These are phyloP conservation scores for Exutisphaerella laricina DNA, from an alignment of 2,329 filamentous ascomycete species.

Conservation along the genomic window DNA sequence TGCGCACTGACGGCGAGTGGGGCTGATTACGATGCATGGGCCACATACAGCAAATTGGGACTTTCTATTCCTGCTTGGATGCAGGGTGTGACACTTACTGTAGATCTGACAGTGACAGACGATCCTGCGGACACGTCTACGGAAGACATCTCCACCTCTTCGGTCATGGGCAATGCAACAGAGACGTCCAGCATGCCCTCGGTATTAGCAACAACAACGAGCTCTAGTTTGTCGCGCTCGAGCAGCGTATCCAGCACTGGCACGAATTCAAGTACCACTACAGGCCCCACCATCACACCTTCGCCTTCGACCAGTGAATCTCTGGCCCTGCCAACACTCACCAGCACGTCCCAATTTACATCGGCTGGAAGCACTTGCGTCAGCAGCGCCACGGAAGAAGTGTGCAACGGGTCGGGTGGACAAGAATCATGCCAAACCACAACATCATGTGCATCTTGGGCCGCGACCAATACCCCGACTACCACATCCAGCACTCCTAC, in stretches of 20 bases:
- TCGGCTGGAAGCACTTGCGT: constrained; percentile 2
- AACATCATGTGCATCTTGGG: constrained; percentile 4
- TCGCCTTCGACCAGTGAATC: not conserved
- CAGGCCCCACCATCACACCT: not conserved
- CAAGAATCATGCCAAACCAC: not conserved
- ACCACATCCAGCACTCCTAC: not conserved
- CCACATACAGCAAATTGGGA: constrained; percentile 10
- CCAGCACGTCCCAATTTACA: not conserved
- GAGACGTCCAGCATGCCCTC: not conserved
- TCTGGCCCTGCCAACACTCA: constrained; percentile 2
- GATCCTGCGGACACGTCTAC: constrained; percentile 2
- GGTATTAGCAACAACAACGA: not conserved
- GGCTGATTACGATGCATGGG: constrained; percentile 7
- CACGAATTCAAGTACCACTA: not conserved
- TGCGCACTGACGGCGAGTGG: not conserved
- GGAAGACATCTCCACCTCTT: constrained; percentile 1
- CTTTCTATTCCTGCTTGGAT: constrained; percentile 9
- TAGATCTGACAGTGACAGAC: not conserved
- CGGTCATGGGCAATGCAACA: not conserved
- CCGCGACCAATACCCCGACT: not conserved
- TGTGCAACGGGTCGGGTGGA: constrained; percentile 3
- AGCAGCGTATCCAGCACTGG: not conserved
- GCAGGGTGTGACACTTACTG: not conserved
- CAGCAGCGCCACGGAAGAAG: not conserved
- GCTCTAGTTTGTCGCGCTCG: not conserved